Conservation (phyloP, 768 basidiomycete genomes). For the Lentinula detonsa region DNA sequence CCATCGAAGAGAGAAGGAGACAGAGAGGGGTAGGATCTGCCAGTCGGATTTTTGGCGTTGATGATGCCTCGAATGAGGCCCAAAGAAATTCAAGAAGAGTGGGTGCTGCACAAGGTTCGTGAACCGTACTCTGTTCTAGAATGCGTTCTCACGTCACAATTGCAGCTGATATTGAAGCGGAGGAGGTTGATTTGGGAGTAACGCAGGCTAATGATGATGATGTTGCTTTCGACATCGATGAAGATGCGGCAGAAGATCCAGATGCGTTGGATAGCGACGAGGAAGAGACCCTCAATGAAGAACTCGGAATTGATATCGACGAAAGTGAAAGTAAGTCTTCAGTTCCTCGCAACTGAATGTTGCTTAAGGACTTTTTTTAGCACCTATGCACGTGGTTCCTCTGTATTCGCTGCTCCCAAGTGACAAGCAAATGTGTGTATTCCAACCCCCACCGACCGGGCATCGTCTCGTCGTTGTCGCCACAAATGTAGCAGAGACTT, state of each 20-base stretch:
- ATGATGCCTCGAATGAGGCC: slow-evolving; percentile 14
- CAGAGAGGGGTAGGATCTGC: slow-evolving; percentile 12
- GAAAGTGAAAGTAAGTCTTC: slow-evolving; percentile 55
- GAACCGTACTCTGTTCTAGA: neutral
- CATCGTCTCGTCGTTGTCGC: slow-evolving; percentile 88
- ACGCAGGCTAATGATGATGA: slow-evolving; percentile 25
- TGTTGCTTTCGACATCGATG: slow-evolving; percentile 66
- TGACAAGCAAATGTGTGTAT: slow-evolving; percentile 94
- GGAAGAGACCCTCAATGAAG: slow-evolving; percentile 46
- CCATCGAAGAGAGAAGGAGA: slow-evolving; percentile 43
- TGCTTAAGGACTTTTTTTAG: slow-evolving; percentile 11
- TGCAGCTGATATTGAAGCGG: slow-evolving; percentile 70
- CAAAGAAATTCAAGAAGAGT: slow-evolving; percentile 13
- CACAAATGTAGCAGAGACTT: slow-evolving; percentile 96
- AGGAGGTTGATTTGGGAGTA: slow-evolving; percentile 71
- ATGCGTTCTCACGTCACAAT: neutral
- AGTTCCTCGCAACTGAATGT: neutral
- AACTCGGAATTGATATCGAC: slow-evolving; percentile 55
- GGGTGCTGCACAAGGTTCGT: slow-evolving; percentile 44
- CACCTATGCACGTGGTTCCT: slow-evolving; percentile 90
- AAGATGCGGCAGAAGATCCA: slow-evolving; percentile 54
- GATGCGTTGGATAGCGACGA: slow-evolving; percentile 75
- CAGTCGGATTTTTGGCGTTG: slow-evolving; percentile 4
- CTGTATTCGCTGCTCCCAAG: slow-evolving; percentile 89
- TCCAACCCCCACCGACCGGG: slow-evolving; percentile 75